phyloP scores from a whole-genome alignment of 768 basidiomycete genomes.

The Tylopilus sp. region DNA sequence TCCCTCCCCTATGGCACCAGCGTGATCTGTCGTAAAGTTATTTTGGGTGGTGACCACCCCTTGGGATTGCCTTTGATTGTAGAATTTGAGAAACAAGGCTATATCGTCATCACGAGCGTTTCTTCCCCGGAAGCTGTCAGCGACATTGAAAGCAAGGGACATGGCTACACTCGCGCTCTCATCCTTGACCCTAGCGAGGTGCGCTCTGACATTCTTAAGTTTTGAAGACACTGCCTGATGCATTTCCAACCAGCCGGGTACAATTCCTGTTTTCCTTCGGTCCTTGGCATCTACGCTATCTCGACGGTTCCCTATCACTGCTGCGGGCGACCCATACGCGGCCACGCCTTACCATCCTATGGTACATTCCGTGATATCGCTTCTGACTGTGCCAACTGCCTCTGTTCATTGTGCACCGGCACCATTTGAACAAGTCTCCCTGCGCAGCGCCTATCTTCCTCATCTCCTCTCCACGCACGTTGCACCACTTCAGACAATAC shows the following conservation, averaged over 20 bases:
- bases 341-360: slow-evolving; percentile 63
- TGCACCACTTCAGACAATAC: slow-evolving; percentile 72
- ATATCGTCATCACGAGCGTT: slow-evolving; percentile 81
- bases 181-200: slow-evolving; percentile 81
- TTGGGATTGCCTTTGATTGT: slow-evolving; percentile 68
- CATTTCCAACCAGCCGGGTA: slow-evolving; percentile 50
- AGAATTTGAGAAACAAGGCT: slow-evolving; percentile 74
- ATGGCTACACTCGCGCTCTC: slow-evolving; percentile 78
- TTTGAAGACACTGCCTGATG: slow-evolving; percentile 1
- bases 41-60: slow-evolving; percentile 78
- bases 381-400: slow-evolving; percentile 56
- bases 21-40: slow-evolving; percentile 42
- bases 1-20: neutral
- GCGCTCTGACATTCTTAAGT: slow-evolving; percentile 13
- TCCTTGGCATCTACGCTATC: slow-evolving; percentile 78
- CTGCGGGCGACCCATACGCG: slow-evolving; percentile 78
- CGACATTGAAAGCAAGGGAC: slow-evolving; percentile 57
- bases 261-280: slow-evolving; percentile 72
- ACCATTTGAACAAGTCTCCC: slow-evolving; percentile 68
- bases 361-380: slow-evolving; percentile 75
- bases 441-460: slow-evolving; percentile 61
- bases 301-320: slow-evolving; percentile 75
- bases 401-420: slow-evolving; percentile 40
- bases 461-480: slow-evolving; percentile 75
- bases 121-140: slow-evolving; percentile 62